Evolutionary conservation across 306 rosid species (phyloP), one percentile per base, ranked within the genome.

Genomic region (Prunus armeniaca): DNA sequence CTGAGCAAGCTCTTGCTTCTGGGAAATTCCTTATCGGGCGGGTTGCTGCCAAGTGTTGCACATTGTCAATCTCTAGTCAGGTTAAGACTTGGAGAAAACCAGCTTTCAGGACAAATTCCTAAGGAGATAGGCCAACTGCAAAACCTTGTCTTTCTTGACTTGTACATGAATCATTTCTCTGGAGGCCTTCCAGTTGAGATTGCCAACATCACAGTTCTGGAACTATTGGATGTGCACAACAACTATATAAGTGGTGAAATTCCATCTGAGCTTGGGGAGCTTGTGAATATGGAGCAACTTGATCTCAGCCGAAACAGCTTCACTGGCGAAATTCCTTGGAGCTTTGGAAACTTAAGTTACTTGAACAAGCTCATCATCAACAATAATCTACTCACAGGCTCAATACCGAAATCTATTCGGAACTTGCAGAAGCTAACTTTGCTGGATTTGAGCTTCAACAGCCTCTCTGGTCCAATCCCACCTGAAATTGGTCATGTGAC

Each of bases 1-100:
- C 80, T 95, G 82, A 92, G 99, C 79, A 95, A 95, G 90, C 97
- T 95, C 74, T 84, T 95, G 73, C 97, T 95, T 80, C 91, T 95
- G 50, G 99, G 97, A 6, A 95, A 95, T 72, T 89, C 97, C 14
- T 82, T 95, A 76, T 75, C 97, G 1, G 99, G 99, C 28, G 78
- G 81, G 71, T 69, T 95, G 75, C 91, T 96, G 9, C 69, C 67
- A 76, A 88, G 89, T 75, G 93, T 90, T 54, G 88, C 96, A 18
- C 86, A 91, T 5, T 92, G 98, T 67, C 87, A 87, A 58, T 92
- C 98, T 45, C 76, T 96, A 20, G 98, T 92, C 72, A 89, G 99
- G 75, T 67, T 96, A 68, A 88, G 99, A 77, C 91, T 96, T 12
- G 99, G 97, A 65, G 99, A 96, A 71, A 96, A 96, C 82, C 93